Percentiles rank a stretch among this genome's conserved stretches.
Evolutionary conservation across 2,329 filamentous ascomycete genomes (phyloP).

Genomic region (Amphichorda felina): DNA sequence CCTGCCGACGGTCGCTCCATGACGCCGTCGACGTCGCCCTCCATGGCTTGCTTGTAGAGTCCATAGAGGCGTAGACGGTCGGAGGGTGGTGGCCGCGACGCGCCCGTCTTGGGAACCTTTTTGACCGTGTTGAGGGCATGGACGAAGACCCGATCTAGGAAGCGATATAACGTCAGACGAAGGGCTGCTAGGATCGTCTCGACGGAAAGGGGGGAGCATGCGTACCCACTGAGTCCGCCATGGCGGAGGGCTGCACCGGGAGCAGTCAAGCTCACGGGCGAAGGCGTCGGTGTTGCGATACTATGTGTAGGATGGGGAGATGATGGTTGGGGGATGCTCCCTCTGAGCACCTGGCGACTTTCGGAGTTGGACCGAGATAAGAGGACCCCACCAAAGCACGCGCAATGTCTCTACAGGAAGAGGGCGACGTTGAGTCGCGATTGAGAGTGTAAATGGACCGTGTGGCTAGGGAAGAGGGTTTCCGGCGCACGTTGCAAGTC

Average conservation of each 20-base stretch:
- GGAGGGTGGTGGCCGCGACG: constrained; percentile 71
- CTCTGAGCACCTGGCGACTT: background rate
- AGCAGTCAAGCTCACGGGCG: background rate
- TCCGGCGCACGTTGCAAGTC: too few species aligned
- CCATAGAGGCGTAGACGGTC: constrained; percentile 92
- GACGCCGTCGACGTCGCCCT: constrained; percentile 89
- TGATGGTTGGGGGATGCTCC: background rate
- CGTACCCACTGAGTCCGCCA: constrained; percentile 26
- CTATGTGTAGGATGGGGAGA: background rate
- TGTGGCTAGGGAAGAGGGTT: background rate
- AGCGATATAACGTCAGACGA: too few species aligned
- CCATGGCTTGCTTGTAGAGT: constrained; percentile 98
- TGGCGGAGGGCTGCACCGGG: constrained; percentile 7
- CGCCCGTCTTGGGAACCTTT: constrained; percentile 89
- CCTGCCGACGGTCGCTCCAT: constrained; percentile 65
- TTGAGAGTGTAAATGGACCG: background rate
- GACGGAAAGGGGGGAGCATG: background rate
- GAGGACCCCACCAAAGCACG: background rate
- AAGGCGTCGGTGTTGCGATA: background rate
- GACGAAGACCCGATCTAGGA: constrained; percentile 96
- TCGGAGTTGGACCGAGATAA: constrained; percentile 1
- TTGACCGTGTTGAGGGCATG: constrained; percentile 98
- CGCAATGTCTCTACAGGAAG: background rate
- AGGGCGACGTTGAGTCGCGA: background rate
- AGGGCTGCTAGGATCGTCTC: background rate